Percentiles rank a stretch among this genome's conserved stretches.
These are phyloP conservation scores for Fistulinella prunicolor DNA, from an alignment of 768 basidiomycete genomes.

Conservation along the genomic window DNA sequence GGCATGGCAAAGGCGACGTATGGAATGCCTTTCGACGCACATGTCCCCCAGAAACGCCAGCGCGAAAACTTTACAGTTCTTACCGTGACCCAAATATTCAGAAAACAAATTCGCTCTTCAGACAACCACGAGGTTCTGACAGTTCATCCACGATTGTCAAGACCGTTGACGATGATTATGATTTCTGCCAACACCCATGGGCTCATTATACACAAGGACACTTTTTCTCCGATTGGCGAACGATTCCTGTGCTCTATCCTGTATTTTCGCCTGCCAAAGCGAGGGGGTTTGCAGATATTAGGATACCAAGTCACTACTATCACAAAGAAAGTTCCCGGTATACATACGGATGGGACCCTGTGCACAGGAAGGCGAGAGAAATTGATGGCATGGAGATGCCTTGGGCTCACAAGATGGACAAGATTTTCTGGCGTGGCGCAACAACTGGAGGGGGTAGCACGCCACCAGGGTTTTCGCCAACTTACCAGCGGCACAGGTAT, in stretches of 20 bases:
- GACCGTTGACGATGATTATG: conserved; percentile 58
- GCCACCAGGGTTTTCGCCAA: conserved; percentile 75
- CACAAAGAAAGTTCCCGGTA: conserved; percentile 77
- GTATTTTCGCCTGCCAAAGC: conserved; percentile 92
- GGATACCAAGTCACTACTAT: conserved; percentile 97
- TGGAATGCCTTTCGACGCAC: conserved; percentile 97
- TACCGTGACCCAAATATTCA: conserved; percentile 49
- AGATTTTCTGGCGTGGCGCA: conserved; percentile 93
- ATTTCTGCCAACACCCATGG: conserved; percentile 82
- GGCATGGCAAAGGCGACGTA: conserved; percentile 78
- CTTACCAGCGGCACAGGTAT: conserved; percentile 86
- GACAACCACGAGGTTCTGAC: conserved; percentile 31
- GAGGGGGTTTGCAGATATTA: conserved; percentile 82
- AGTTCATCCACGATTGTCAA: conserved; percentile 64
- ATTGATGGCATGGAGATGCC: conserved; percentile 83
- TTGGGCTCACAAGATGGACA: conserved; percentile 87
- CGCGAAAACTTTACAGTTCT: conserved; percentile 81
- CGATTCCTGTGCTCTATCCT: conserved; percentile 84
- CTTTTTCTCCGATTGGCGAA: conserved; percentile 97
- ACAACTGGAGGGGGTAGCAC: conserved; percentile 92
- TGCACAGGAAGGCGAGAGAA: conserved; percentile 66
- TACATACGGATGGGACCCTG: conserved; percentile 88
- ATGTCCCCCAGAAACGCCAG: conserved; percentile 75
- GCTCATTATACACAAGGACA: conserved; percentile 88
- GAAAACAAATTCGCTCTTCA: conserved; percentile 26